Percentiles rank a stretch among this genome's conserved stretches.
Conservation (phyloP, 306 rosid genomes). For the Sechiopsis laciniata region DNA sequence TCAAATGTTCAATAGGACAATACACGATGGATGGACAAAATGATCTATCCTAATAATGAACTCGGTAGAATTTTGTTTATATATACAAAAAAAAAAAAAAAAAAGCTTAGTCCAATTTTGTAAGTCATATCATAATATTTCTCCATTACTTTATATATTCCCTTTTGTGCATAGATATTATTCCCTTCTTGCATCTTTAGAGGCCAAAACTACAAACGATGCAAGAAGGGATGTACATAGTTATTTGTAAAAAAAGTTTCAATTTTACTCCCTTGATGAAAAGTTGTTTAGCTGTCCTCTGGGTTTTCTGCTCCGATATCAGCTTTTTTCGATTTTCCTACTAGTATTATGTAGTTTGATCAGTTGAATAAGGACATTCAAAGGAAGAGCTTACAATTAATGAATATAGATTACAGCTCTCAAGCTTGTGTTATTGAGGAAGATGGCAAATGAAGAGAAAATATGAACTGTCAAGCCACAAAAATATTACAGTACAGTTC, state of each 20-base stretch:
- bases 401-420: slow-evolving; percentile 19
- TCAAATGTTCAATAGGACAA: neutral
- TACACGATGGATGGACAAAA: neutral
- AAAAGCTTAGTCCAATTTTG: neutral
- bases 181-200: too few species aligned
- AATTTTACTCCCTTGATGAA: neutral
- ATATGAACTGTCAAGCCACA: slow-evolving; percentile 15
- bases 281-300: neutral
- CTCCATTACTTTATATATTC: neutral
- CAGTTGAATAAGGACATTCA: slow-evolving; percentile 1
- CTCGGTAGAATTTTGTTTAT: too few species aligned
- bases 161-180: too few species aligned
- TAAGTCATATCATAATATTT: neutral
- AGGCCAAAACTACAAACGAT: too few species aligned
- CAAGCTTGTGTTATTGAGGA: neutral
- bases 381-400: neutral
- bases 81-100: too few species aligned
- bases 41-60: neutral
- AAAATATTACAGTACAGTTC: slow-evolving; percentile 12
- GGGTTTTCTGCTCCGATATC: neutral
- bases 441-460: neutral
- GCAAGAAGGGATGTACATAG: neutral
- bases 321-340: neutral
- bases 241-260: neutral
- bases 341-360: neutral